phyloP scores from a whole-genome alignment of 768 basidiomycete genomes.

The Stropharia rugosoannulata region DNA sequence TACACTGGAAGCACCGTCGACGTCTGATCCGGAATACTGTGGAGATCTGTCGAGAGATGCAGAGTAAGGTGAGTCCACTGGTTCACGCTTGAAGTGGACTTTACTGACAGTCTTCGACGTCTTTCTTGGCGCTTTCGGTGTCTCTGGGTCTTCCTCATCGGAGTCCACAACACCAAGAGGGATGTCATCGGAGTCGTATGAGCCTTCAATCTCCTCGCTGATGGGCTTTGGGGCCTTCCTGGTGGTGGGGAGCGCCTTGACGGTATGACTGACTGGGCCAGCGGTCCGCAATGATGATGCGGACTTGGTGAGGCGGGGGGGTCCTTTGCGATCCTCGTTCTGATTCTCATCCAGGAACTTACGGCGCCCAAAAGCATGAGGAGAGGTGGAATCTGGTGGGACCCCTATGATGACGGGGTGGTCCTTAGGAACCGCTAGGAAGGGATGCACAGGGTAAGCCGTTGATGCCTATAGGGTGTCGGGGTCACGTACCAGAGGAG shows the following conservation, averaged over 20 bases:
- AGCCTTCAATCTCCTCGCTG: background rate
- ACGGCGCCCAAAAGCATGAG: background rate
- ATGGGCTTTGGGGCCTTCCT: background rate
- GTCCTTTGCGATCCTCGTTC: conserved; percentile 6
- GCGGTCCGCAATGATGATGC: background rate
- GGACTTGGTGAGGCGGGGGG: background rate
- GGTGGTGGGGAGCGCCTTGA: background rate
- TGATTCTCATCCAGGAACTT: conserved; percentile 3
- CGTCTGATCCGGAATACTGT: background rate
- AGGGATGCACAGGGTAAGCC: too few species aligned
- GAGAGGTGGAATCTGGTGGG: conserved; percentile 2
- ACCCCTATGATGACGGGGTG: conserved; percentile 5
- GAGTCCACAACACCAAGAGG: background rate
- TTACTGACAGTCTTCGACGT: background rate
- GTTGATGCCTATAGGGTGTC: too few species aligned
- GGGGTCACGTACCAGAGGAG: background rate
- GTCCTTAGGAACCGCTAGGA: background rate
- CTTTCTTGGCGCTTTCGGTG: background rate
- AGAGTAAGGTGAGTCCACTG: background rate
- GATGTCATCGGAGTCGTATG: background rate
- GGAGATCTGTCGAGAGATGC: background rate
- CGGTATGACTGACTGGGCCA: background rate
- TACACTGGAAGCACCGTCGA: background rate
- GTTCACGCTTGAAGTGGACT: background rate
- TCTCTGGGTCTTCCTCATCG: background rate